Conservation (phyloP, 192 early-diverging fungal species). For the Podila horticola region DNA sequence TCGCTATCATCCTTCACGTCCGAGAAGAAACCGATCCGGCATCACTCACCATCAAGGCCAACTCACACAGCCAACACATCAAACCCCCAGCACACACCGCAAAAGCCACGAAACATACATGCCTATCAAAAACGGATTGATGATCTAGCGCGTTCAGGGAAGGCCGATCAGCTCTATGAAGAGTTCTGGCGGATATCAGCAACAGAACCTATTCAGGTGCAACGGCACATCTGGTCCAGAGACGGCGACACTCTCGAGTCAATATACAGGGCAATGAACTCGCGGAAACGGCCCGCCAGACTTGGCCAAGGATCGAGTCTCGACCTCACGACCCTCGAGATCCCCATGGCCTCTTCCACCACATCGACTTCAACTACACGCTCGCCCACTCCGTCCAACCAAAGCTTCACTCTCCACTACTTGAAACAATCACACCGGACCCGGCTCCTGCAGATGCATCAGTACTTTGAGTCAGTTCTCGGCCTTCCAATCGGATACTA, state of each 20-base stretch:
- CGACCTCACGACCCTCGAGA: neutral
- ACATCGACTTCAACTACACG: neutral
- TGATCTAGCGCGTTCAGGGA: slow-evolving; percentile 5
- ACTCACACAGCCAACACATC: neutral
- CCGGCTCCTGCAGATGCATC: slow-evolving; percentile 39
- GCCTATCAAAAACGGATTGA: slow-evolving; percentile 11
- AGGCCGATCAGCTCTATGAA: slow-evolving; percentile 26
- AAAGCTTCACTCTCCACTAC: slow-evolving; percentile 1
- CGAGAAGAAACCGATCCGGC: neutral
- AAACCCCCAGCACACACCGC: neutral
- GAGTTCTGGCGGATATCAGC: slow-evolving; percentile 42
- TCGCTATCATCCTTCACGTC: neutral
- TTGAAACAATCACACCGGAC: slow-evolving; percentile 16
- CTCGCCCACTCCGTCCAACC: too few species aligned
- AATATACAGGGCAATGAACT: slow-evolving; percentile 5
- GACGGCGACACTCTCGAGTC: neutral
- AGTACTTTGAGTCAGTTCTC: slow-evolving; percentile 36
- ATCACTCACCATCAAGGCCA: neutral
- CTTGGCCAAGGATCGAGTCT: neutral
- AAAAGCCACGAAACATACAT: neutral
- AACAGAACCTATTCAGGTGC: slow-evolving; percentile 16
- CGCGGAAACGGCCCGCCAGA: neutral
- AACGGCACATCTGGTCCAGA: slow-evolving; percentile 27
- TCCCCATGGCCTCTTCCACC: neutral
- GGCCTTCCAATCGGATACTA: slow-evolving; percentile 17